Base-by-base conservation (phyloP, 306 rosid genomes). In the Glycine latifolia region DNA sequence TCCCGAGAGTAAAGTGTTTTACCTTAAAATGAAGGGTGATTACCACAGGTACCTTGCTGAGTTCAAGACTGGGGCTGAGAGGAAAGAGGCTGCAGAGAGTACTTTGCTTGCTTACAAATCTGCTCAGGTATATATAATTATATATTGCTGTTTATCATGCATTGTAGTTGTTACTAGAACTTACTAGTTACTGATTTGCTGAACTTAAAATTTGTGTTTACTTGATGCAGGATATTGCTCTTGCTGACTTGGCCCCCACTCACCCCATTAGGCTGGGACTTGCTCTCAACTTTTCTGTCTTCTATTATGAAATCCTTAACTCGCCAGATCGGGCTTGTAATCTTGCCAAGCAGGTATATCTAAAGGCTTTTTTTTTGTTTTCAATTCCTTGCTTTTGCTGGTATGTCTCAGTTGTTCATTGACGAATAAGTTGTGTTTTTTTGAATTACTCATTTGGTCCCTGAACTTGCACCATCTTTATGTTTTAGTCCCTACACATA, bases 271-370 rank as follows among this genome's bases (percentile, higher is more conserved):
- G 97, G 91, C 92, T 94, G 44, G 98, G 98, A 66, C 98, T 94
- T 79, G 97, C 98, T 9, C 98, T 94, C 68, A 94, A 94, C 97
- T 94, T 94, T 83, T 94, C 98, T 7, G 98, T 94, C 73, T 94
- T 92, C 84, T 94, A 94, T 72, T 94, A 94, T 86, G 98, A 94
- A 90, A 94, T 94, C 84, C 98, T 94, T 52, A 94, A 89, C 87
- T 94, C 98, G 48, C 98, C 98, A 7, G 97, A 94, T 75, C 98
- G 98, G 17, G 98, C 98, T 56, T 94, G 97, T 90, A 94, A 91
- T 89, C 93, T 94, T 62, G 98, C 98, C 6, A 94, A 94, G 71
- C 97, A 91, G 97, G 97, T 92, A 84, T 13, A 39, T 37, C 46
- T 8, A 3, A 67, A 48, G 35, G 33, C 10, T 80, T 68, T 63